These are phyloP conservation scores for Leptographium radiaticola DNA, from an alignment of 2,329 filamentous ascomycete genomes.

Conservation along the genomic window DNA sequence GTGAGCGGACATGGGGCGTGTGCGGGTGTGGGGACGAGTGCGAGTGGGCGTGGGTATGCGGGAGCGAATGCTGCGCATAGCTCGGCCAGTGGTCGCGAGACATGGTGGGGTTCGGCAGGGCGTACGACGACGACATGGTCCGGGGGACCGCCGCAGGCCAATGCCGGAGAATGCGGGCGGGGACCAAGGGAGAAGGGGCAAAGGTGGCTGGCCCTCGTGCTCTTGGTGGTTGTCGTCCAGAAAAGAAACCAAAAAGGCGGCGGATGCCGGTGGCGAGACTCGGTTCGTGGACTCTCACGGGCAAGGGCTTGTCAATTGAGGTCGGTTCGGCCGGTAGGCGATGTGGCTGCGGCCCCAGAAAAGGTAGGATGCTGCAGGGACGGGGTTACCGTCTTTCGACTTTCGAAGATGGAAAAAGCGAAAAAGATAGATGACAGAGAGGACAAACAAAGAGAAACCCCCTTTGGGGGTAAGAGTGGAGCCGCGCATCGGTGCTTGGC, in stretches of 20 bases:
- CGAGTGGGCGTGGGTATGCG: conserved; percentile 13
- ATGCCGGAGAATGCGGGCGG: neutral
- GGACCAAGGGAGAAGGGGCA: too few species aligned
- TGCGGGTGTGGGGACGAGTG: conserved; percentile 24
- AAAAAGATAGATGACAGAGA: neutral
- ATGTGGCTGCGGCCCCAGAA: neutral
- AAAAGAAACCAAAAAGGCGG: too few species aligned
- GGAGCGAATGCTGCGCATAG: conserved; percentile 17
- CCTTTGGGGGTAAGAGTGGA: neutral
- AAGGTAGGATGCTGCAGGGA: neutral
- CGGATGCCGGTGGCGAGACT: too few species aligned
- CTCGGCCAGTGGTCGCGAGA: conserved; percentile 20
- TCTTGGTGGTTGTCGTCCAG: neutral
- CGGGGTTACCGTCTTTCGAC: neutral
- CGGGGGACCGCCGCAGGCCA: conserved; percentile 2
- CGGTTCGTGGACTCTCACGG: too few species aligned
- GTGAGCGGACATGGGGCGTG: conserved; percentile 18
- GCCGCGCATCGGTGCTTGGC: neutral
- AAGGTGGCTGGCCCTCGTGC: neutral
- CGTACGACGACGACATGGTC: conserved; percentile 38
- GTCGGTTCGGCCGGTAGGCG: neutral
- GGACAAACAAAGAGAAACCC: neutral
- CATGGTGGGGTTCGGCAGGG: conserved; percentile 36
- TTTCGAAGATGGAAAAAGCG: neutral
- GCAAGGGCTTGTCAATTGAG: neutral